These are phyloP conservation scores for Diaporthe longicolla DNA, from an alignment of 2,329 filamentous ascomycete genomes.

Conservation along the genomic window DNA sequence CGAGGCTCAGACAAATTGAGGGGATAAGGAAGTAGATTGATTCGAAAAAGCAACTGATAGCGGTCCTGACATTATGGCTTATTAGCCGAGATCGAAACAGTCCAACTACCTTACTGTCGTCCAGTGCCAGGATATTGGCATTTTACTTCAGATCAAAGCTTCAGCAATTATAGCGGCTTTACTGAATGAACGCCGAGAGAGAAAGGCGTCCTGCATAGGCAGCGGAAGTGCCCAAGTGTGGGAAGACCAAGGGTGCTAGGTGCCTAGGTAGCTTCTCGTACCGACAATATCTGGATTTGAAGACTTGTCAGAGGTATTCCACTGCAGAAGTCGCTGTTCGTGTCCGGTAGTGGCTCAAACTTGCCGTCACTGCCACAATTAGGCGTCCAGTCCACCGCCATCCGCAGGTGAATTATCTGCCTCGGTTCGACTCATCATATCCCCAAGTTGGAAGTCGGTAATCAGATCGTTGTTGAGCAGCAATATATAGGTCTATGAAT, in stretches of 20 bases:
- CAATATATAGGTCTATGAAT: constrained; percentile 20
- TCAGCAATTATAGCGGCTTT: neutral
- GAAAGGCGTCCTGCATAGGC: neutral
- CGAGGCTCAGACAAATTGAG: neutral
- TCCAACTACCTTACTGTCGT: neutral
- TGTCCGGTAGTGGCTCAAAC: neutral
- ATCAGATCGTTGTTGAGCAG: constrained; percentile 13
- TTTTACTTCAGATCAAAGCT: neutral
- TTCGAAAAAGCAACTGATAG: neutral
- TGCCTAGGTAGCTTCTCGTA: too few species aligned
- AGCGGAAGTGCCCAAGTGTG: neutral
- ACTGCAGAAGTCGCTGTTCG: neutral
- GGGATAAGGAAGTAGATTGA: neutral
- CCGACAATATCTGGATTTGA: neutral
- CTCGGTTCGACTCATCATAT: neutral
- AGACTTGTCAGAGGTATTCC: neutral
- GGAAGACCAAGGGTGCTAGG: neutral
- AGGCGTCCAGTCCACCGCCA: neutral
- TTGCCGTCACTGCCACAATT: neutral
- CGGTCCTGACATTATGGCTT: neutral
- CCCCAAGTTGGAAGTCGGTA: neutral
- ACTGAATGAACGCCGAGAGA: neutral
- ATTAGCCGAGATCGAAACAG: too few species aligned
- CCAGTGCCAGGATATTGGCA: too few species aligned
- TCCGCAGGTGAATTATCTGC: neutral